Evolutionary conservation across 176 grass and related monocot species (phyloP).

Genomic region (Triticum dicoccoides): DNA sequence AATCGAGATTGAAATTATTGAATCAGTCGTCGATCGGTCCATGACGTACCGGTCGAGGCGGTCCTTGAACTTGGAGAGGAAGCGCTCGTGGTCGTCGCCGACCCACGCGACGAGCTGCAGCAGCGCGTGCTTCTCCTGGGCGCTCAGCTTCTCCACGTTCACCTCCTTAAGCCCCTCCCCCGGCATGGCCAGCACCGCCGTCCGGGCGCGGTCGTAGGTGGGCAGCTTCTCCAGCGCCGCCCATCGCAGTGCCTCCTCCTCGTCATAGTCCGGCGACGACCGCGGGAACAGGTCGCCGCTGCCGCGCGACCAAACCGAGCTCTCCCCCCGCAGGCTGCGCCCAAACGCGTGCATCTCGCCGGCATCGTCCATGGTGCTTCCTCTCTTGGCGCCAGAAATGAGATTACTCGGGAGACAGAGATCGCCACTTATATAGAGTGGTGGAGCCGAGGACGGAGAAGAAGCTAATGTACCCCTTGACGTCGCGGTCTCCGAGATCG

Average conservation of each 20-base stretch:
- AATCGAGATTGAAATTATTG: no score
- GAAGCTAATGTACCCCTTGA: background rate
- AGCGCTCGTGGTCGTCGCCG: conserved; percentile 49
- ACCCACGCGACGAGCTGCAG: conserved; percentile 41
- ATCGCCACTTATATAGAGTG: background rate
- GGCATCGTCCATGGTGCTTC: conserved; percentile 40
- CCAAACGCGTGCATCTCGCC: conserved; percentile 39
- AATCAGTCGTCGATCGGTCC: no score
- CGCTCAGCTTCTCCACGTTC: conserved; percentile 42
- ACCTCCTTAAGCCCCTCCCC: conserved; percentile 50
- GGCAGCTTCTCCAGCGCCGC: conserved; percentile 67
- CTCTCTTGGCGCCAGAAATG: background rate
- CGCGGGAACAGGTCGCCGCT: conserved; percentile 18
- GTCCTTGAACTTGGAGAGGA: conserved; percentile 55
- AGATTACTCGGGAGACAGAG: background rate
- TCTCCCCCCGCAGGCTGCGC: conserved; percentile 1
- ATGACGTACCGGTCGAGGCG: conserved; percentile 46
- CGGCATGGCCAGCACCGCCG: conserved; percentile 40
- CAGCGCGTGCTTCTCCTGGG: conserved; percentile 47
- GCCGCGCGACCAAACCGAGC: no score
- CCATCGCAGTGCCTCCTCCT: conserved; percentile 75
- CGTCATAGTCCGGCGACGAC: conserved; percentile 39
- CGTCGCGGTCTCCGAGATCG: no score
- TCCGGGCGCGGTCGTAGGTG: conserved; percentile 53
- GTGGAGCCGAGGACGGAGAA: background rate